A percentile compares a stretch with the other conserved stretches of the same genome.
Evolutionary conservation across 2,329 filamentous ascomycete genomes (phyloP).

Genomic region (Hypoxylon sp.): DNA sequence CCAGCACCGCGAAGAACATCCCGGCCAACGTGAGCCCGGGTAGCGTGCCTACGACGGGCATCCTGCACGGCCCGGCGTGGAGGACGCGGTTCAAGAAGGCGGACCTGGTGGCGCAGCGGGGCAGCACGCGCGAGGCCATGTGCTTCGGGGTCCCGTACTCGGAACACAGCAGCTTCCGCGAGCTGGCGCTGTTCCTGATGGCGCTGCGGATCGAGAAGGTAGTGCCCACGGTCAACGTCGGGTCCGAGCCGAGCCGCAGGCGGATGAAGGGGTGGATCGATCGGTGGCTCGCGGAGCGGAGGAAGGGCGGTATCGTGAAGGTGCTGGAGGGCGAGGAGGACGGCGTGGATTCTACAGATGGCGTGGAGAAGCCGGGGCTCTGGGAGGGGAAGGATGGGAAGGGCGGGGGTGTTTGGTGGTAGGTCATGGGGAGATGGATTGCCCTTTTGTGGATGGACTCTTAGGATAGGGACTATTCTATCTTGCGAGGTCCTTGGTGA

Average conservation of each 20-base stretch:
- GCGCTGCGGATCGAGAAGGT: constrained; percentile 87
- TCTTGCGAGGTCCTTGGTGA: background rate
- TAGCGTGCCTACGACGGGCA: constrained; percentile 62
- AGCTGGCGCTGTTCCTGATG: constrained; percentile 94
- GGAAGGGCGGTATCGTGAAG: constrained; percentile 65
- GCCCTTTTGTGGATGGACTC: background rate
- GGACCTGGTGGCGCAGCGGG: constrained; percentile 84
- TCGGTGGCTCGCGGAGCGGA: constrained; percentile 70
- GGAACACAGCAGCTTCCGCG: constrained; percentile 94
- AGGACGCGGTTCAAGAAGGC: constrained; percentile 76
- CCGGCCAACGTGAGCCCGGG: constrained; percentile 64
- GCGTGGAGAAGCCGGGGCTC: constrained; percentile 38
- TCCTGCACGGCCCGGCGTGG: constrained; percentile 76
- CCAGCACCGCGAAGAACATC: constrained; percentile 68
- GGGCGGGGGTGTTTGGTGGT: constrained; percentile 59
- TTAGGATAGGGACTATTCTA: constrained; percentile 1
- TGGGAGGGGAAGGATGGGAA: constrained; percentile 53
- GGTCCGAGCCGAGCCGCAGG: constrained; percentile 67
- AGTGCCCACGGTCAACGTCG: constrained; percentile 91
- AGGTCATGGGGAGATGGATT: too few relatives aligned
- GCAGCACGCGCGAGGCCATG: constrained; percentile 83
- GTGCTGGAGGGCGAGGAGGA: constrained; percentile 55
- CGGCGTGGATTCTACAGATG: constrained; percentile 50
- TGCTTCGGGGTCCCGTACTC: constrained; percentile 97
- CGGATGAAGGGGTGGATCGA: constrained; percentile 76